phyloP scores from a whole-genome alignment of 345 rosid genomes.

The Camelina sativa region DNA sequence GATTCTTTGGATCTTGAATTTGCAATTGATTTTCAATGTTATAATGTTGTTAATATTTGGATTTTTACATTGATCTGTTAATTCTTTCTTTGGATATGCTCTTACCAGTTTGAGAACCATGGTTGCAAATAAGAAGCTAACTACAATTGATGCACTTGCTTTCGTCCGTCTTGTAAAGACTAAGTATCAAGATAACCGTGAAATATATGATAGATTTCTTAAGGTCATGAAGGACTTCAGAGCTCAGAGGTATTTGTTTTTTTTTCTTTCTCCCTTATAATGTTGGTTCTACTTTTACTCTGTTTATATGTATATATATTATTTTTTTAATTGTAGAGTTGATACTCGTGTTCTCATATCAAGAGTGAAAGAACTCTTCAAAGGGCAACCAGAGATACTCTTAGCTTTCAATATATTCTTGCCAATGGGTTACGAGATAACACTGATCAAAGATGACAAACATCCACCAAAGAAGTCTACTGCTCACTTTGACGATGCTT shows the following conservation, averaged over 20 bases:
- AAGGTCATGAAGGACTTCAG: conserved; percentile 83
- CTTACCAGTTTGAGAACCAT: conserved; percentile 57
- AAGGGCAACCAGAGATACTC: conserved; percentile 73
- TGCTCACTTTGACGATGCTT: conserved; percentile 73
- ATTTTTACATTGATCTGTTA: background rate
- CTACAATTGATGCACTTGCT: conserved; percentile 70
- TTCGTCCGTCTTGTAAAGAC: conserved; percentile 74
- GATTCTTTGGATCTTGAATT: background rate
- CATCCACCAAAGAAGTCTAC: conserved; percentile 53
- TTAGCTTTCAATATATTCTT: conserved; percentile 83
- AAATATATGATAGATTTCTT: conserved; percentile 72
- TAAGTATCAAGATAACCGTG: conserved; percentile 65
- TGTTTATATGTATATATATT: background rate
- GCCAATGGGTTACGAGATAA: conserved; percentile 80
- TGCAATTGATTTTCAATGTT: conserved; percentile 2
- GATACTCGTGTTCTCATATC: conserved; percentile 75
- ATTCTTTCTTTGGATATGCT: conserved; percentile 51
- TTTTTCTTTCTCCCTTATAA: background rate
- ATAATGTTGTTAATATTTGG: background rate
- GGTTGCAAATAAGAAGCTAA: conserved; percentile 51
- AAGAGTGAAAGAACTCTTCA: conserved; percentile 80
- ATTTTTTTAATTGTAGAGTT: conserved; percentile 48
- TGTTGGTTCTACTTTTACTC: conserved; percentile 13
- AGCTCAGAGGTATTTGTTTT: conserved; percentile 61
- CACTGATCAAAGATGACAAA: conserved; percentile 53